Evolutionary conservation across 176 grass and related monocot species (phyloP).

Genomic region (Juncus inflexus): DNA sequence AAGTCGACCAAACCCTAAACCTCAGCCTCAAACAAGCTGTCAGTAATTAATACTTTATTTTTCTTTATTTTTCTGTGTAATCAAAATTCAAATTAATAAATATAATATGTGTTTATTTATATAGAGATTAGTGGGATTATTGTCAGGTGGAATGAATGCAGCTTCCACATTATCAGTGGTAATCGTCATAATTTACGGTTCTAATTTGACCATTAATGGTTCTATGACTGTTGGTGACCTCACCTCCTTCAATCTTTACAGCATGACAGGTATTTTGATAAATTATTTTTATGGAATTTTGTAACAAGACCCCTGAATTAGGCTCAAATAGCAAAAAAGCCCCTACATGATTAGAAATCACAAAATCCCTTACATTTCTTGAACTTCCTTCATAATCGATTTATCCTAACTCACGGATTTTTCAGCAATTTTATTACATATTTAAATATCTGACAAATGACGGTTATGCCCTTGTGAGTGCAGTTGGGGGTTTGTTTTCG

Average conservation of each 20-base stretch:
- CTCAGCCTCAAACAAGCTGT: constrained; percentile 38
- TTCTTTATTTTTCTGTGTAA: background rate
- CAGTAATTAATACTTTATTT: too few relatives aligned
- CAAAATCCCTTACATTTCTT: too few relatives aligned
- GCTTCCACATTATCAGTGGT: constrained; percentile 35
- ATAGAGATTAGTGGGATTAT: constrained; percentile 37
- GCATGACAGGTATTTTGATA: constrained; percentile 25
- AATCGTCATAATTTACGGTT: constrained; percentile 29
- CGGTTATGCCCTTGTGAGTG: too few relatives aligned
- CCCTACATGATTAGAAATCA: too few relatives aligned
- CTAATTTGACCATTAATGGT: constrained; percentile 31
- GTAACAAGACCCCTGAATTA: too few relatives aligned
- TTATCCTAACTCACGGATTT: too few relatives aligned
- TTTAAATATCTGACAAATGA: too few relatives aligned
- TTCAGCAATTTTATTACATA: too few relatives aligned
- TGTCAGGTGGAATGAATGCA: constrained; percentile 37
- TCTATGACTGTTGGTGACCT: constrained; percentile 36
- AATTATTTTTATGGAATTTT: too few relatives aligned
- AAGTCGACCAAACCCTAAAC: constrained; percentile 41
- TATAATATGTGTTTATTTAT: constrained; percentile 1
- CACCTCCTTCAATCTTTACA: constrained; percentile 37
- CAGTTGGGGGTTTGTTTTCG: constrained; percentile 29
- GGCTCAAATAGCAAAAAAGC: too few relatives aligned
- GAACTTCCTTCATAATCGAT: too few relatives aligned
- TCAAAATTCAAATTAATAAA: too few relatives aligned